Base-by-base conservation (phyloP, 2,329 filamentous ascomycete species). In the Beauveria medogensis region DNA sequence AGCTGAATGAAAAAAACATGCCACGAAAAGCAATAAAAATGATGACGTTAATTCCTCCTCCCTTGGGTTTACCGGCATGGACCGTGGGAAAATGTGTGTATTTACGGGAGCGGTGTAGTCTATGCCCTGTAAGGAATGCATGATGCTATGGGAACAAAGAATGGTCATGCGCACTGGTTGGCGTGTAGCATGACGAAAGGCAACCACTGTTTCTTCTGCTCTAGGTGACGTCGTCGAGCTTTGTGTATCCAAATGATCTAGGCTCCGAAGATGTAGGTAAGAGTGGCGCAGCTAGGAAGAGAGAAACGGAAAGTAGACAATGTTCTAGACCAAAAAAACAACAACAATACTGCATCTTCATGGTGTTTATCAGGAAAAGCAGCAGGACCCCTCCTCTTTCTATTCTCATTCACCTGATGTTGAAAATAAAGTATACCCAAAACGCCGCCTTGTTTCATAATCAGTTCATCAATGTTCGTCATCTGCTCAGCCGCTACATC, bases 401-500 rank as follows among this genome's bases (percentile, higher is more conserved):
- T 20, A 26, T 46, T 37, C 24, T 47, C 7, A 18, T 7, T 47
- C 41, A 56, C 47, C n/a, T 12, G 12, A 24, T 8, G 5, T 24
- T 37, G 18, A 30, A 20, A 20, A 18, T 7, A 7, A 47, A 18
- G 6, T 48, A n/a, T 24, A 48, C 16, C 6, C 9, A 50, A 47
- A 58, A 40, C 24, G 34, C 43, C 54, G 14, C 44, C 30, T 22
- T 4, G 14, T 51, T 30, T 30, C 22, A 18, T 58, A 12, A 20
- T 30, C 6, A n/a, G 12, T 28, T 43, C 55, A 30, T 43, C 44
- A 50, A 41, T 12, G 10, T 20, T 37, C 37, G 30, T 57, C n/a
- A 40, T 51, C 16, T 12, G n/a, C 40, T 41, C 16, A 5, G 10
- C 6, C 1, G 43, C 68, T 68, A 81, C 79, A 81, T 81, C 56